These are phyloP conservation scores for Mycena polygramma DNA, from an alignment of 768 basidiomycete species.

Conservation along the genomic window DNA sequence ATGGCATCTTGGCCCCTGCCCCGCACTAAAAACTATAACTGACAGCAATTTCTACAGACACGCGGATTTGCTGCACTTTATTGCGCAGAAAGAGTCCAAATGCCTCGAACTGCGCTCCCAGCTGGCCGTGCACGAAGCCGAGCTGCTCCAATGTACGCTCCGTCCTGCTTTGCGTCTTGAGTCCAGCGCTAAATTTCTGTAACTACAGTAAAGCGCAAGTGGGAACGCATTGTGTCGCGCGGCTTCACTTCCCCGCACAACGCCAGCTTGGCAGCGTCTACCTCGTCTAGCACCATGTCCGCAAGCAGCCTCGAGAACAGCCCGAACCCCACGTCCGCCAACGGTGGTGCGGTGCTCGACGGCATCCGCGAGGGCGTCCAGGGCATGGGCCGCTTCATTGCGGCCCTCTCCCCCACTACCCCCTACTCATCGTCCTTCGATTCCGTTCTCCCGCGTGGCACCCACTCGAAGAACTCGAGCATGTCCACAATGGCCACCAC, in stretches of 20 bases:
- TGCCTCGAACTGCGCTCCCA: constrained; percentile 86
- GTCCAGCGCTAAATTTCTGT: background rate
- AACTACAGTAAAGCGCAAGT: constrained; percentile 78
- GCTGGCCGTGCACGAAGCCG: constrained; percentile 78
- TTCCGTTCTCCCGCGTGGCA: constrained; percentile 28
- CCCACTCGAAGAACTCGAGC: constrained; percentile 42
- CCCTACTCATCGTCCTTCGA: background rate
- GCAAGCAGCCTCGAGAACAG: constrained; percentile 14
- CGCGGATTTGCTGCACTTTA: constrained; percentile 83
- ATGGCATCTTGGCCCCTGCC: background rate
- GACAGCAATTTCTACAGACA: constrained; percentile 60
- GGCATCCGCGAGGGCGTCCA: constrained; percentile 77
- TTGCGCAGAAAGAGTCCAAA: constrained; percentile 89
- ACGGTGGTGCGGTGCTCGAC: constrained; percentile 60
- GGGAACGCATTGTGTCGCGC: constrained; percentile 83
- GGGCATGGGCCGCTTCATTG: constrained; percentile 68
- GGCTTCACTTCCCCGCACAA: constrained; percentile 58
- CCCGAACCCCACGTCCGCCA: constrained; percentile 38
- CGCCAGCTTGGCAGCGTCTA: constrained; percentile 37
- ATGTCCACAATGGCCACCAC: constrained; percentile 36
- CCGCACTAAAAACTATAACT: background rate
- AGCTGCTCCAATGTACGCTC: constrained; percentile 71
- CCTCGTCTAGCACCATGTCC: constrained; percentile 39
- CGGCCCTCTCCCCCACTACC: constrained; percentile 51
- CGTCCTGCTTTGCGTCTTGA: background rate